Evolutionary conservation across 495 filamentous ascomycete genomes (phyloP).

Genomic region (Bryoglossum gracile): DNA sequence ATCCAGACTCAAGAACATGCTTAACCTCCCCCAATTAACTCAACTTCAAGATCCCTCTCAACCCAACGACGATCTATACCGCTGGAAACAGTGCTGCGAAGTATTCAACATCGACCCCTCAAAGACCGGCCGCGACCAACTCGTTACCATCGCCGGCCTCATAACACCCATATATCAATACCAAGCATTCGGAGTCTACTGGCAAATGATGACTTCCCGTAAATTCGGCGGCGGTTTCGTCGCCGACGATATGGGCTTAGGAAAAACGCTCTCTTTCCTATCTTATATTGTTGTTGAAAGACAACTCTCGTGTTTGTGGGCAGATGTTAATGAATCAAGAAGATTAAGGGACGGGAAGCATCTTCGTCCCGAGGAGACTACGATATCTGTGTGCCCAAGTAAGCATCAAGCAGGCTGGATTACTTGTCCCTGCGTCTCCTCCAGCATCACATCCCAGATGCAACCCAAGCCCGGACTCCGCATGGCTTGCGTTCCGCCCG

Average conservation of each 20-base stretch:
- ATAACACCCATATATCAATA: conserved; percentile 13
- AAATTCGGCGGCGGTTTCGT: conserved; percentile 14
- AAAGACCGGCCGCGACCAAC: background rate
- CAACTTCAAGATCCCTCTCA: background rate
- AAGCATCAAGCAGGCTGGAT: conserved; percentile 5
- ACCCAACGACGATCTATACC: background rate
- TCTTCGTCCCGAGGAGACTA: background rate
- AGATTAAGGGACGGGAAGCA: conserved; percentile 4
- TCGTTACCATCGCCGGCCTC: conserved; percentile 3
- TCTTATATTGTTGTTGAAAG: conserved; percentile 13
- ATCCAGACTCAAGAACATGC: background rate
- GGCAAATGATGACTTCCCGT: conserved; percentile 15
- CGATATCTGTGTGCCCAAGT: background rate
- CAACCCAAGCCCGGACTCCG: conserved; percentile 1
- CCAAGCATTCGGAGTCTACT: conserved; percentile 13
- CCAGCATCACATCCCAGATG: conserved; percentile 10
- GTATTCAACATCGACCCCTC: conserved; percentile 10
- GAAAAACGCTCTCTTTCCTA: conserved; percentile 16
- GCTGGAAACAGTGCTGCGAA: conserved; percentile 10
- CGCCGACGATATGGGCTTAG: conserved; percentile 14
- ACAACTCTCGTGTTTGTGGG: conserved; percentile 7
- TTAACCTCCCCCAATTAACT: background rate
- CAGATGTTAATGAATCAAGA: conserved; percentile 1
- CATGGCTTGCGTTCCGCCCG: conserved; percentile 6
- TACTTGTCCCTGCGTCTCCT: conserved; percentile 8